A percentile compares a stretch with the other conserved stretches of the same genome.
These are phyloP conservation scores for Tympanopsis confertula DNA, from an alignment of 2,329 filamentous ascomycete species.

Conservation along the genomic window DNA sequence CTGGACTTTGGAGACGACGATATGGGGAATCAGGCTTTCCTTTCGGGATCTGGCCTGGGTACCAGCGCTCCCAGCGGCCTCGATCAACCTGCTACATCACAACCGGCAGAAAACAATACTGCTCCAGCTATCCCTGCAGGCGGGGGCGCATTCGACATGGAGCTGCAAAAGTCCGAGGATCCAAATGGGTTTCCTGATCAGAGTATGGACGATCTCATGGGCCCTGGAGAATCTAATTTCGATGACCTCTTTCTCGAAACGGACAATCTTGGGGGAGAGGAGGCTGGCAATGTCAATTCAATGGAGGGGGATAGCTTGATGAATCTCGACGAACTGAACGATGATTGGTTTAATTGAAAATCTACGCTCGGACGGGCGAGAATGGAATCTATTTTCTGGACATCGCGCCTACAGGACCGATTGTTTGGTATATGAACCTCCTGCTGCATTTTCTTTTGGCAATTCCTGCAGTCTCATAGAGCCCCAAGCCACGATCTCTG, in stretches of 20 bases:
- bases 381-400: conserved; percentile 1
- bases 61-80: neutral
- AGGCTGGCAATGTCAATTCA: conserved; percentile 14
- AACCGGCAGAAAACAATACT: neutral
- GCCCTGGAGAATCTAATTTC: conserved; percentile 26
- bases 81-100: too few relatives aligned
- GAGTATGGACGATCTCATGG: conserved; percentile 6
- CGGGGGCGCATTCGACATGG: neutral
- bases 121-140: neutral
- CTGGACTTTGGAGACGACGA: conserved; percentile 23
- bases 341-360: conserved; percentile 23
- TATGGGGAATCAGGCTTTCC: conserved; percentile 21
- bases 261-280: conserved; percentile 18
- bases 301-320: conserved; percentile 21
- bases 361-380: too few relatives aligned
- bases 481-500: too few relatives aligned
- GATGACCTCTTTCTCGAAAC: conserved; percentile 28
- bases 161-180: neutral
- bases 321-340: conserved; percentile 24
- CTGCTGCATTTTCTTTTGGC: too few relatives aligned
- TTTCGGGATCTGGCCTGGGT: conserved; percentile 17
- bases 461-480: too few relatives aligned
- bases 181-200: conserved; percentile 2
- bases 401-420: too few relatives aligned
- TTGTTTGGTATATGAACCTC: too few relatives aligned